Conservation (phyloP, 139 green algal species). For the Coccomyxa sp. region DNA sequence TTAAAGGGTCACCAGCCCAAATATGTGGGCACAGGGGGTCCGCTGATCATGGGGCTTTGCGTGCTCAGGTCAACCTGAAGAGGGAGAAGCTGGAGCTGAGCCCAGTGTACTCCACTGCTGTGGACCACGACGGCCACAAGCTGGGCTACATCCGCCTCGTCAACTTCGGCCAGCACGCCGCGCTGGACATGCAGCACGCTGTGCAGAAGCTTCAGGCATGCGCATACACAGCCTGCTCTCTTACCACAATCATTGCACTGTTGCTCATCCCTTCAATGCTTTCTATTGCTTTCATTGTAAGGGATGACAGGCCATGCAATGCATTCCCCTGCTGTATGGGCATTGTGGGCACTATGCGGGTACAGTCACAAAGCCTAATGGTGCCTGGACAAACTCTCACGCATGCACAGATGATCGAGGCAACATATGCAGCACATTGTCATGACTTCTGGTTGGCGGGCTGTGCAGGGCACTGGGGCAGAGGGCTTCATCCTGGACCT, state of each 20-base stretch:
- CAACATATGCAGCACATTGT: no score
- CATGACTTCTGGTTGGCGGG: background rate
- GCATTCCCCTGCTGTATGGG: background rate
- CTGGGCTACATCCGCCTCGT: slow-evolving; percentile 85
- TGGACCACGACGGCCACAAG: slow-evolving; percentile 30
- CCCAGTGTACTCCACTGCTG: slow-evolving; percentile 65
- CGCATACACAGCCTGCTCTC: background rate
- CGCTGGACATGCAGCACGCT: slow-evolving; percentile 67
- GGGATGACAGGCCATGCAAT: background rate
- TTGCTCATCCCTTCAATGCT: background rate
- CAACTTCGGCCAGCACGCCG: slow-evolving; percentile 76
- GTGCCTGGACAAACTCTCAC: no score
- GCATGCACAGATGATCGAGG: no score
- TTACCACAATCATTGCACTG: background rate
- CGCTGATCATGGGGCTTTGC: no score
- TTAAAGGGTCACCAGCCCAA: no score
- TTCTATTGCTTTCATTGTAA: background rate
- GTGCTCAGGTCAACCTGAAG: slow-evolving; percentile 51
- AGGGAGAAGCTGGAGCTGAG: slow-evolving; percentile 74
- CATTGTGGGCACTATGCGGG: no score
- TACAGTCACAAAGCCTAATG: no score
- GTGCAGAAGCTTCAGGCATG: slow-evolving; percentile 64
- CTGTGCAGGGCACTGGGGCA: slow-evolving; percentile 51
- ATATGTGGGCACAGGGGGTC: no score
- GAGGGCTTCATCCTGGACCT: slow-evolving; percentile 90